Base-by-base conservation (phyloP, 495 filamentous ascomycete species). In the Penicillium alfredii region DNA sequence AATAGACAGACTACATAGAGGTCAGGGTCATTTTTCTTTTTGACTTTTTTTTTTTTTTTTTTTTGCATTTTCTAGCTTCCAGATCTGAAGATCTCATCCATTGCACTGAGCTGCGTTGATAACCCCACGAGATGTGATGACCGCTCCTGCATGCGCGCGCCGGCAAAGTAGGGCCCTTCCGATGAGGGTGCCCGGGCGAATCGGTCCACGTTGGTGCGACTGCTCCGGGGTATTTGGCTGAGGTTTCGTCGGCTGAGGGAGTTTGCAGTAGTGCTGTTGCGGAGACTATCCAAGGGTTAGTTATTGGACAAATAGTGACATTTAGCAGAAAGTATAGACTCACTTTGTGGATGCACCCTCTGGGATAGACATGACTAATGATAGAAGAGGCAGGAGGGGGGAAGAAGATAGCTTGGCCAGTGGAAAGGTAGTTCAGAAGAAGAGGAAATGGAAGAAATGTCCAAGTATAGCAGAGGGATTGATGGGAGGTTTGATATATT, bases 161-260 rank as follows among this genome's bases (percentile, higher is more conserved):
- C 50, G 12, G 54, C 58, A 45, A 58, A 68, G 48, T 68, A 68
- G 11, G 64, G 61, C 7, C 51, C 53, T 15, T 68, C 64, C 2
- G 60, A 44, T n/a, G 60, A 51, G 8, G 60, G 44, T 18, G 52
- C 45, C 15, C 56, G 53, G 14, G 51, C 46, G 32, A 58, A 64
- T 19, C 60, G 54, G n/a, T 63, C 56, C 3, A 61, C 53, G 6
- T 36, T 47, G 35, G 31, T 52, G 33, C 46, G 42, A 26, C 15
- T 57, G 38, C 49, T 50, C 17, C 39, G 44, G 11, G 58, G 60
- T 1, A 66, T 25, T 37, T 61, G 49, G 27, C 41, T 59, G 37
- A 66, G 21, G 16, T 65, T 64, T 31, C 38, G 51, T 29, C 53
- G 51, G 25, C 47, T 64, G 27, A 63, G 47, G 33, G 48, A 30